Evolutionary conservation across 1,284 basidiomycete genomes (phyloP), one percentile per base, ranked within the genome.

Genomic region (Anthracocystis walkeri): DNA sequence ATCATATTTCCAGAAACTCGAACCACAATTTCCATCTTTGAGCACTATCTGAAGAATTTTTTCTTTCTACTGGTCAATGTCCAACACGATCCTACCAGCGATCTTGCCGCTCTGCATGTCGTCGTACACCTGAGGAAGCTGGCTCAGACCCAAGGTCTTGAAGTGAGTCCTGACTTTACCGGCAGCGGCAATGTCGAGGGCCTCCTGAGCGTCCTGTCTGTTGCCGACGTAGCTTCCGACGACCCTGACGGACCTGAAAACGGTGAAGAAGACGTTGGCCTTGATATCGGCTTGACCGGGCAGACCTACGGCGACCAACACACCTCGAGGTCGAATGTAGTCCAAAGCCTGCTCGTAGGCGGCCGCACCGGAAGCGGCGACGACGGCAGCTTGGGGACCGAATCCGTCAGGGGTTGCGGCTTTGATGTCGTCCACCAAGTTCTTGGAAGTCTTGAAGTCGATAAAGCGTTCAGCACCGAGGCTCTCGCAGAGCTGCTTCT

Each of bases 381-480:
- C 83, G 27, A 85, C 75, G 14, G 84, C 84, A 10, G 90, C 89
- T 81, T 95, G 92, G 1, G 92, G 90, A 38, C 93, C 93, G 10
- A 87, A 84, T 1, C 92, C 93, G 59, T 88, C 92, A 7, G 72
- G 55, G 0, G 91, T 91, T 1, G 89, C 88, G 8, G 87, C 88
- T 83, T 89, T 88, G 58, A 93, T 88, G 33, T 90, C 90, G 42
- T 85, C 86, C 33, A 91, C 89, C 59, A 92, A 87, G 78, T 92
- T 83, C 70, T 83, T 80, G 45, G 58, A 61, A 49, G 78, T 88
- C 77, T 88, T 90, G 87, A 93, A 94, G 87, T 95, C 93, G 75
- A 95, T 88, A 89, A 91, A 94, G 56, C 88, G 88, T 75, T 92
- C 90, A 0, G 92, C 92, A 48, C 93, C 93, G 57, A 94, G 90